Conservation (phyloP, 2,329 filamentous ascomycete species). For the Aspergillus pseudotamarii region DNA sequence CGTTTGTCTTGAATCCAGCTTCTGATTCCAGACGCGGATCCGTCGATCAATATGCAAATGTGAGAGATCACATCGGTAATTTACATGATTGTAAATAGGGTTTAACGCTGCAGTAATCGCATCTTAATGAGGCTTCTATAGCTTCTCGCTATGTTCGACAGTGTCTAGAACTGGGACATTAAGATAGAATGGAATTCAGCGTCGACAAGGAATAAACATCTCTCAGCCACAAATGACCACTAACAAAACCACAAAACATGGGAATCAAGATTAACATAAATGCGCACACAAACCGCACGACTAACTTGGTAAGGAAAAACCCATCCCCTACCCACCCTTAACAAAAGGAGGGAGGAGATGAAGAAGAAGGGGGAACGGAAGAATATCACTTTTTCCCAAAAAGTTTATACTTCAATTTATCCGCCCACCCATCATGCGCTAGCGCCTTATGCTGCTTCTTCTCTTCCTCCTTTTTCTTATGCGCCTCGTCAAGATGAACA, state of each 20-base stretch:
- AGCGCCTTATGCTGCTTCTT: conserved; percentile 34
- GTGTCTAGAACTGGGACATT: not conserved
- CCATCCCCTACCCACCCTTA: not conserved
- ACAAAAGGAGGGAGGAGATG: not conserved
- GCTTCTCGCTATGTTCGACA: not conserved
- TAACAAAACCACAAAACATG: conserved; percentile 3
- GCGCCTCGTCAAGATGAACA: conserved; percentile 43
- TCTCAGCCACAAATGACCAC: not conserved
- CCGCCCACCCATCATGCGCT: conserved; percentile 46
- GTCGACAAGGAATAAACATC: not conserved
- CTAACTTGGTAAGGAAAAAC: not conserved
- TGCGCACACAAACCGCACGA: not conserved
- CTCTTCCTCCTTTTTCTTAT: conserved; percentile 36
- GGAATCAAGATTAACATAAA: conserved; percentile 24
- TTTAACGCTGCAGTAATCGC: not conserved
- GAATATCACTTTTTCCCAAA: conserved; percentile 29
- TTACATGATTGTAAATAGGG: not conserved
- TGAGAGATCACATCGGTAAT: not conserved
- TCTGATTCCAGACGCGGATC: not conserved
- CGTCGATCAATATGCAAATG: not conserved
- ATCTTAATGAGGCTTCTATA: not conserved
- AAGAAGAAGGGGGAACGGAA: conserved; percentile 1
- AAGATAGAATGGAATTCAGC: not conserved
- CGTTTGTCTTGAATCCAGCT: not conserved
- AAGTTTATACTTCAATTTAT: conserved; percentile 53